Conservation (phyloP, 2,329 filamentous ascomycete genomes). For the Stagonosporopsis vannaccii region DNA sequence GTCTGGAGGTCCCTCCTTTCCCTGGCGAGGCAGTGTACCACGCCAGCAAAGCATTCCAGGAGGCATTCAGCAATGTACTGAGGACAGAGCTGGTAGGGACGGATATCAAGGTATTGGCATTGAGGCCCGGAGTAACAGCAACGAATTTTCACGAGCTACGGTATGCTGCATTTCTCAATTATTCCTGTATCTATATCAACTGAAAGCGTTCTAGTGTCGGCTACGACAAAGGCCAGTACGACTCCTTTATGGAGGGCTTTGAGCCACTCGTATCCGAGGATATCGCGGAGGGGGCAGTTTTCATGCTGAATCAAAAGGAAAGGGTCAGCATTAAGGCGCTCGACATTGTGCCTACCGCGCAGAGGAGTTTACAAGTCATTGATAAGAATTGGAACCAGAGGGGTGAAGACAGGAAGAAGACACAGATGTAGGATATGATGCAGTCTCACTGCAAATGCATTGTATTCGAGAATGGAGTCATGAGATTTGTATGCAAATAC, state of each 20-base stretch:
- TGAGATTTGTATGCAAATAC: not conserved
- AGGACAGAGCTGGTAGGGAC: constrained; percentile 57
- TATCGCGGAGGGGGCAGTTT: constrained; percentile 54
- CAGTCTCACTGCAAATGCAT: too few species aligned
- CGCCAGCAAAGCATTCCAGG: constrained; percentile 56
- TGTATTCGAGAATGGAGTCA: not conserved
- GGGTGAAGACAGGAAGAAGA: constrained; percentile 4
- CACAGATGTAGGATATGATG: not conserved
- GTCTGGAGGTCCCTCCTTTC: constrained; percentile 58
- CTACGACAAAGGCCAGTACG: constrained; percentile 52
- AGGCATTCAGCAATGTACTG: constrained; percentile 59
- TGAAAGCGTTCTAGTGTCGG: constrained; percentile 38
- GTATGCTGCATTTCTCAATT: constrained; percentile 5
- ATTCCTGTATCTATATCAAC: not conserved
- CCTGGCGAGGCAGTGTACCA: constrained; percentile 60
- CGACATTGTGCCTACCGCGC: constrained; percentile 56
- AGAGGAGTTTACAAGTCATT: constrained; percentile 48
- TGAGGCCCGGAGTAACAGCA: constrained; percentile 58
- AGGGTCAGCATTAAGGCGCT: constrained; percentile 56
- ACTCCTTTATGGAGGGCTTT: constrained; percentile 56
- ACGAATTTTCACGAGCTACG: constrained; percentile 57
- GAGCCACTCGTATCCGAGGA: constrained; percentile 55
- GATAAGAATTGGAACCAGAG: constrained; percentile 54
- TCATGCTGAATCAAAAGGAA: constrained; percentile 53
- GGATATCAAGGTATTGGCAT: constrained; percentile 56